Conservation (phyloP, 2,329 filamentous ascomycete genomes). For the Colletotrichum sp. region DNA sequence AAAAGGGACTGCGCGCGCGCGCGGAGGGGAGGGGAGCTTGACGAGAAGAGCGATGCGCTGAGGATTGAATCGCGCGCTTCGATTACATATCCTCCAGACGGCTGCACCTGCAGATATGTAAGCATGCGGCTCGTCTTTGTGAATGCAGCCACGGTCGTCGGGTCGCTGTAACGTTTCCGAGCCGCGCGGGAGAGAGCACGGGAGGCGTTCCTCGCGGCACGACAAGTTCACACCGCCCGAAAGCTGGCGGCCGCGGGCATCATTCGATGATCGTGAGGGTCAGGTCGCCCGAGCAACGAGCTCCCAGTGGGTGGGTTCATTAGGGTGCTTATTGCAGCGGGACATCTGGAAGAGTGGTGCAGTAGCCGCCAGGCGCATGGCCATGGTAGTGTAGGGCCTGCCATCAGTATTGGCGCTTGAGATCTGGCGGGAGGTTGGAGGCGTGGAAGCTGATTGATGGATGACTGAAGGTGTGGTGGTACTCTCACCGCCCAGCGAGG, state of each 20-base stretch:
- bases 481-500: background rate
- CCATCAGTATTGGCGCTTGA: background rate
- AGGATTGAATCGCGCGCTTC: background rate
- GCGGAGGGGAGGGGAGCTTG: background rate
- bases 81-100: background rate
- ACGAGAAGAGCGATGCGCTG: background rate
- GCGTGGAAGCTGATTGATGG: background rate
- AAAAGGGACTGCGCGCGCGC: background rate
- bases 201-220: background rate
- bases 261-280: background rate
- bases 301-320: background rate
- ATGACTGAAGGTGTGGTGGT: background rate
- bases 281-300: background rate
- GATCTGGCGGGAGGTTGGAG: background rate
- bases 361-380: background rate
- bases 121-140: background rate
- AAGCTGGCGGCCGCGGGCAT: background rate
- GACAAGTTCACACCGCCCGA: background rate
- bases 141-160: background rate
- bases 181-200: constrained; percentile 8
- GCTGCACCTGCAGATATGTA: background rate
- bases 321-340: background rate
- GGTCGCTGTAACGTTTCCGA: background rate
- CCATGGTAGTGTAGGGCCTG: background rate
- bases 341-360: background rate